Evolutionary conservation across 164 flowering plant species (phyloP), one percentile per base, ranked within the genome.

Genomic region (Vitis amurensis): DNA sequence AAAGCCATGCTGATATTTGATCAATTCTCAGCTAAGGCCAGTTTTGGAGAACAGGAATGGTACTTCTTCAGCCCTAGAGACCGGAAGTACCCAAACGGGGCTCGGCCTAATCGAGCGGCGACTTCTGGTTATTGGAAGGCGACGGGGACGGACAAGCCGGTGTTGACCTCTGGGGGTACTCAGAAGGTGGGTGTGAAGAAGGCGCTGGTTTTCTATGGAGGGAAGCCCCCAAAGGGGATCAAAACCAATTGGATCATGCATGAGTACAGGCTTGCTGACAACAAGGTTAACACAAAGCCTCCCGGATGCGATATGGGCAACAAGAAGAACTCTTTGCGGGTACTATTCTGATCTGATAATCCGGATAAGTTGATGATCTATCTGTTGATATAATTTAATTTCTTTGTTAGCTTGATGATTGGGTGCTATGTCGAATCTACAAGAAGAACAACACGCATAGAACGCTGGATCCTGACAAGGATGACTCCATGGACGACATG

Each of bases 211-310:
- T 93, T 93, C 74, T 93, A 93, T 58, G 86, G 90, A 60, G 98
- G 98, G 1, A 87, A 83, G 74, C 97, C 98, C 0, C 97, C 98
- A 0, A 91, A 88, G 71, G 98, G 98, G 14, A 74, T 88, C 55
- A 93, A 93, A 62, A 91, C 95, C 59, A 87, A 87, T 68, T 93
- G 98, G 98, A 91, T 93, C 76, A 93, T 93, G 98, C 98, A 93
- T 66, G 98, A 93, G 62, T 93, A 91, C 27, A 77, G 98, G 3
- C 85, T 91, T 7, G 73, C 77, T 2, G 98, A 92, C 29, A 82
- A 79, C 64, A 90, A 83, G 49, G 27, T 68, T 9, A 74, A 4
- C 61, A 68, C 63, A 6, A 83, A 75, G 71, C 95, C 89, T 50
- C 92, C 87, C 9, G 76, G 78, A 1, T 71, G 70, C 48, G 89